Conservation (phyloP, 306 rosid species). For the Cyamopsis tetragonoloba region DNA sequence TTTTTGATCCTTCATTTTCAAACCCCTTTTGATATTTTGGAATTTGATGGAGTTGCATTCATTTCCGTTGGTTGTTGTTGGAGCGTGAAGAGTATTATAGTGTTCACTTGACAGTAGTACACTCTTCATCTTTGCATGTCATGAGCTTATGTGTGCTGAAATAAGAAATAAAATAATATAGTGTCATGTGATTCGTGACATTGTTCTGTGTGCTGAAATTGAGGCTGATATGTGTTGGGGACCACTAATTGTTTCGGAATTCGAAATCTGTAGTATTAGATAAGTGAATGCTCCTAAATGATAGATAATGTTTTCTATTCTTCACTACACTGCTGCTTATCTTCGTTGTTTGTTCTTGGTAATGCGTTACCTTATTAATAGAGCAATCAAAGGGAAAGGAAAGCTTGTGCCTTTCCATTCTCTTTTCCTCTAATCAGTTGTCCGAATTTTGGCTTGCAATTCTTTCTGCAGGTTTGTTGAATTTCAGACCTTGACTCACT, state of each 20-base stretch:
- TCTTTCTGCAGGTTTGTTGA: conserved; percentile 34
- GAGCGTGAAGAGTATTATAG: neutral
- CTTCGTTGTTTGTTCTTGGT: conserved; percentile 31
- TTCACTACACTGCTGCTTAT: conserved; percentile 30
- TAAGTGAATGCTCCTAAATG: conserved; percentile 28
- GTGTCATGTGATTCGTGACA: neutral
- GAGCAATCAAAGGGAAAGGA: conserved; percentile 4
- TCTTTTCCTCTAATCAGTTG: conserved; percentile 5
- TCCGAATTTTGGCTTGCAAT: conserved; percentile 19
- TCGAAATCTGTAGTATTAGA: conserved; percentile 15
- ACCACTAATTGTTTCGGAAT: conserved; percentile 38
- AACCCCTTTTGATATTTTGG: neutral
- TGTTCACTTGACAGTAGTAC: neutral
- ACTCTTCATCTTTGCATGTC: conserved; percentile 14
- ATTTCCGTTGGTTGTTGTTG: neutral
- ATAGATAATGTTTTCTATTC: conserved; percentile 35
- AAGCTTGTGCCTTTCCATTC: conserved; percentile 12
- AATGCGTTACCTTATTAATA: conserved; percentile 21
- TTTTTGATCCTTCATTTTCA: neutral
- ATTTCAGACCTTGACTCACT: conserved; percentile 24
- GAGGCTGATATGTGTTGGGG: conserved; percentile 29
- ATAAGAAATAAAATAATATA: neutral
- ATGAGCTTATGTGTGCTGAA: neutral
- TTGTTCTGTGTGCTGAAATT: conserved; percentile 18
- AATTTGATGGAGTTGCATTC: neutral